phyloP scores from a whole-genome alignment of 805 yeast genomes.

The Suhomyces faveliae region DNA sequence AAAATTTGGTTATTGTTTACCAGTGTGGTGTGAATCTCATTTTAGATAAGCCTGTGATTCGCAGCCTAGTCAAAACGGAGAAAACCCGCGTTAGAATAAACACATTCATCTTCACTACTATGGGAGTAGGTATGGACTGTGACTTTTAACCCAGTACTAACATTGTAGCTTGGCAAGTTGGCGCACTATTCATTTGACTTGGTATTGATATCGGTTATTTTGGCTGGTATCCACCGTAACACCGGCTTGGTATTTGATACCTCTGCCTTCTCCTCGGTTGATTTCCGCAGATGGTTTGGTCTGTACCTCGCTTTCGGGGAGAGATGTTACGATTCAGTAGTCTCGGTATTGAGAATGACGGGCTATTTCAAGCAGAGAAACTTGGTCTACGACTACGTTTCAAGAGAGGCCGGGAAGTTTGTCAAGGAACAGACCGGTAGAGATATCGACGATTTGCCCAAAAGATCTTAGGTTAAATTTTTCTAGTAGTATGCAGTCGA shows the following conservation, averaged over 20 bases:
- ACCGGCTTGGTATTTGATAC: slow-evolving; percentile 70
- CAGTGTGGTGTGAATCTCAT: too few species aligned
- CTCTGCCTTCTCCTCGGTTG: slow-evolving; percentile 45
- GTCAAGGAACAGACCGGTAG: slow-evolving; percentile 32
- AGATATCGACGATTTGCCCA: slow-evolving; percentile 23
- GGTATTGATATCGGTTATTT: slow-evolving; percentile 70
- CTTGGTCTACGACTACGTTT: slow-evolving; percentile 34
- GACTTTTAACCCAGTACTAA: slow-evolving; percentile 6
- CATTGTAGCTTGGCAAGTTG: slow-evolving; percentile 53
- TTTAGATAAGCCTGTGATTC: neutral
- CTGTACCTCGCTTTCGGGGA: slow-evolving; percentile 63
- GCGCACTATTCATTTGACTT: slow-evolving; percentile 77
- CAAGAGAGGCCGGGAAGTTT: slow-evolving; percentile 28
- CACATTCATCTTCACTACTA: neutral
- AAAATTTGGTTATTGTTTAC: too few species aligned
- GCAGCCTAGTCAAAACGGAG: neutral
- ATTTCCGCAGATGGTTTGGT: slow-evolving; percentile 47
- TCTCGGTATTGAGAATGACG: slow-evolving; percentile 44
- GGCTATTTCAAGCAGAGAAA: slow-evolving; percentile 51
- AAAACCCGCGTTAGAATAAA: neutral
- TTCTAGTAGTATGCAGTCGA: too few species aligned
- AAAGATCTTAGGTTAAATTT: slow-evolving; percentile 1
- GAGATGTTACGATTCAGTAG: slow-evolving; percentile 49
- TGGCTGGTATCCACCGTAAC: slow-evolving; percentile 83
- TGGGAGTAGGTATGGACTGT: slow-evolving; percentile 11